Evolutionary conservation across 1,139 yeast species (phyloP).

Genomic region (Debaryomyces sp.): DNA sequence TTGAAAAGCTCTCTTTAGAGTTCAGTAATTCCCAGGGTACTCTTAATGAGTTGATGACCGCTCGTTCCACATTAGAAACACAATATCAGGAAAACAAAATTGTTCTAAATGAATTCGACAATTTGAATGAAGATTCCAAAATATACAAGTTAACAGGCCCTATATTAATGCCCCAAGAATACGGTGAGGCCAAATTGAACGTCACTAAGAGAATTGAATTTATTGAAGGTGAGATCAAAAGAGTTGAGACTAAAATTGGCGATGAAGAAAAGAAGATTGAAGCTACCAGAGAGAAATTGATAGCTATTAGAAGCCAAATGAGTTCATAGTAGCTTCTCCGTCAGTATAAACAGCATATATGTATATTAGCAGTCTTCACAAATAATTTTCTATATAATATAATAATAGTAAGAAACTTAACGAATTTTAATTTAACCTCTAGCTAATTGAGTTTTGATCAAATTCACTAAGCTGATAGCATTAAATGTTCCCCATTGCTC

Average conservation of each 20-base stretch:
- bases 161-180: conserved; percentile 86
- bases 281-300: conserved; percentile 48
- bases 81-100: conserved; percentile 90
- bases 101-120: conserved; percentile 78
- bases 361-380: conserved; percentile 6
- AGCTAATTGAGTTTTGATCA: conserved; percentile 67
- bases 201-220: conserved; percentile 89
- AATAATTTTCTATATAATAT: conserved; percentile 4
- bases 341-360: neutral
- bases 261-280: conserved; percentile 55
- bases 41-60: conserved; percentile 51
- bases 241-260: conserved; percentile 63
- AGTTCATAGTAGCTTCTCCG: conserved; percentile 1
- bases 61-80: conserved; percentile 73
- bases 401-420: neutral
- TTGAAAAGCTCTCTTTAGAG: conserved; percentile 44
- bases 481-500: conserved; percentile 81
- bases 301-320: conserved; percentile 41
- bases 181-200: conserved; percentile 75
- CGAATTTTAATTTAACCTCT: conserved; percentile 49
- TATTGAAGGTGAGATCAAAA: conserved; percentile 71
- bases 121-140: conserved; percentile 61
- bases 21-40: conserved; percentile 38
- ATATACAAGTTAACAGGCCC: conserved; percentile 92
- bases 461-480: conserved; percentile 64